These are phyloP conservation scores for Penicillium turbatum DNA, from an alignment of 495 filamentous ascomycete species.

Conservation along the genomic window DNA sequence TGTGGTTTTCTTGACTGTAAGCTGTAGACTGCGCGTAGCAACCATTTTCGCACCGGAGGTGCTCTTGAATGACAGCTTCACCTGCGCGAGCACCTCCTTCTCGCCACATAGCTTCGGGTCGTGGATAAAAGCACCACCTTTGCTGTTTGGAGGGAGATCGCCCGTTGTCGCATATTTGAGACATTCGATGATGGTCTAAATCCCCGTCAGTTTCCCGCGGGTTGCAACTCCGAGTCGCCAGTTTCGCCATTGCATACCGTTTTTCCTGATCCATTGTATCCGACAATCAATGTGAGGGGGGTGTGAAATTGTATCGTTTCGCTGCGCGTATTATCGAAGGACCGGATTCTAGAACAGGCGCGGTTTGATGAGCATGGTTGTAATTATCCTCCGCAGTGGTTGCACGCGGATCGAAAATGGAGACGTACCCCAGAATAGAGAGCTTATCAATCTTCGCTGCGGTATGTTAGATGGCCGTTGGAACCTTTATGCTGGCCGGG, in stretches of 20 bases:
- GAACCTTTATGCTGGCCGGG: background rate
- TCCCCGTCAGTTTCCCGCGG: slow-evolving; percentile 8
- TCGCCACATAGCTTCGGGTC: slow-evolving; percentile 90
- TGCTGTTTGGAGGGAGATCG: slow-evolving; percentile 88
- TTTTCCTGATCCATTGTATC: slow-evolving; percentile 95
- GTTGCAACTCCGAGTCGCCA: background rate
- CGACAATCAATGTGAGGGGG: slow-evolving; percentile 91
- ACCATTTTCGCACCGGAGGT: slow-evolving; percentile 74
- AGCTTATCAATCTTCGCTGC: slow-evolving; percentile 81
- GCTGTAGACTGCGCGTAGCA: slow-evolving; percentile 72
- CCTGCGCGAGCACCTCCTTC: slow-evolving; percentile 85
- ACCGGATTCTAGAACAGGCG: slow-evolving; percentile 63
- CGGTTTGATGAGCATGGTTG: slow-evolving; percentile 1
- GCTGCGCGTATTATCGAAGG: slow-evolving; percentile 72
- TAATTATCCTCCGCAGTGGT: background rate
- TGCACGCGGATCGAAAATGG: background rate
- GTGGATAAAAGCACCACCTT: slow-evolving; percentile 92
- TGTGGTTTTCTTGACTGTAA: slow-evolving; percentile 78
- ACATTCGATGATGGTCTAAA: slow-evolving; percentile 92
- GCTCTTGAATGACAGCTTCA: slow-evolving; percentile 80
- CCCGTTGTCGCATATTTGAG: slow-evolving; percentile 98
- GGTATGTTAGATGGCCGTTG: slow-evolving; percentile 7
- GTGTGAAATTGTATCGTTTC: slow-evolving; percentile 87
- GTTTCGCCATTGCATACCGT: slow-evolving; percentile 50
- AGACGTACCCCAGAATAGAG: slow-evolving; percentile 66